Evolutionary conservation across 768 basidiomycete genomes (phyloP), one percentile per base, ranked within the genome.

Genomic region (Auriscalpium vulgare): DNA sequence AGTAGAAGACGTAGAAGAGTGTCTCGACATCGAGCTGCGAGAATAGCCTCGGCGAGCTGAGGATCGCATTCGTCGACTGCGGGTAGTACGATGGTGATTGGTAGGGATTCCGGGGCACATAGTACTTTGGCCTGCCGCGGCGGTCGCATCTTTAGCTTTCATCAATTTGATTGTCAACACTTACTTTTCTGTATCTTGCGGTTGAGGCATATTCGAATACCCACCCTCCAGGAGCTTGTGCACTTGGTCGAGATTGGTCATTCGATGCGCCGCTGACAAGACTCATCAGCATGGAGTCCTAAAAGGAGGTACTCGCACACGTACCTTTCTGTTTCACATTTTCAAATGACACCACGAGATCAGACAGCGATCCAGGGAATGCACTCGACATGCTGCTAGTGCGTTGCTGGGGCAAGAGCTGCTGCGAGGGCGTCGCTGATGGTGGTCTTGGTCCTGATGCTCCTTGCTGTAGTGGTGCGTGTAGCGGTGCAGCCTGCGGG

Each of bases 1-100:
- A 98, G 75, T 99, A 99, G 73, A 99, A 99, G 66, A 98, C 89
- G 74, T 94, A 99, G 73, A 99, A 98, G 10, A 98, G 76, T 17
- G 95, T 97, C 74, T 99, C 97, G 50, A 97, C 86, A 61, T 99
- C 97, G 58, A 98, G 80, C 68, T 94, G 89, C 36, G 87, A 78
- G 68, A 95, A 97, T 51, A 97, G 81, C 9, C 79, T 82, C 37
- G 93, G 83, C 53, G 91, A 88, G 65, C 82, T 91, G 57, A 98
- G 74, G 47, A 89, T 76, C 16, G 86, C 80, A 62, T 87, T 82
- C 35, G 92, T 92, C 54, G 84, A 70, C 71, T 98, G 97, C 40
- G 97, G 94, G 71, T 99, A 99, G 70, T 95, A 97, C 11, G 83
- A 72, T 14, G 97, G 87, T n/a, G 95, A 92, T 65, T 79, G 84